phyloP scores from a whole-genome alignment of 164 flowering plant species.

The Sedum album region DNA sequence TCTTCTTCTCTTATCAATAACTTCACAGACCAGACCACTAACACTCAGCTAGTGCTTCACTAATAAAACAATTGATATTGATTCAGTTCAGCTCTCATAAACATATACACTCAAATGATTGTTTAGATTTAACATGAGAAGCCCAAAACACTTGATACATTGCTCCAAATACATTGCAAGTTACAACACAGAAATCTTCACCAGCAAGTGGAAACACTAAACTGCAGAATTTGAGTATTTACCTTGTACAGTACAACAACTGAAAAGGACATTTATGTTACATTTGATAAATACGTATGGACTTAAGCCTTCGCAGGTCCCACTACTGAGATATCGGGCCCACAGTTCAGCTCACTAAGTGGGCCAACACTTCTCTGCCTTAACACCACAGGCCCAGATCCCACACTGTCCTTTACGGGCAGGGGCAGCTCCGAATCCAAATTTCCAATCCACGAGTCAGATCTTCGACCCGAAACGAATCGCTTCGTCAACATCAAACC shows the following conservation, averaged over 20 bases:
- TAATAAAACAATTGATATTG: too few species aligned
- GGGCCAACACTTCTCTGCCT: neutral
- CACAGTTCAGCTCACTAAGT: neutral
- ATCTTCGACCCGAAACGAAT: slow-evolving; percentile 6
- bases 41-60: neutral
- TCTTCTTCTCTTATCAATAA: neutral
- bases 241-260: neutral
- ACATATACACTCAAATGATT: too few species aligned
- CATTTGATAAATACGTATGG: neutral
- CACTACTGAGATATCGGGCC: neutral
- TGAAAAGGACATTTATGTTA: neutral
- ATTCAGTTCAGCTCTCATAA: too few species aligned
- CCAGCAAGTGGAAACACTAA: neutral
- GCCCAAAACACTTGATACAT: neutral
- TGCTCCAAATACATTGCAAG: neutral
- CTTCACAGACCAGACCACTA: neutral
- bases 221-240: neutral
- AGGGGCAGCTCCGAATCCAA: neutral
- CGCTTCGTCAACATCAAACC: slow-evolving; percentile 5
- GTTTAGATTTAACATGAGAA: too few species aligned
- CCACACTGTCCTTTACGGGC: neutral
- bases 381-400: neutral
- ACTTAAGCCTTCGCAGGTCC: neutral
- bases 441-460: slow-evolving; percentile 9
- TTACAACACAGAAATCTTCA: neutral